Evolutionary conservation across 768 basidiomycete species (phyloP).

Genomic region (Terana coerulea): DNA sequence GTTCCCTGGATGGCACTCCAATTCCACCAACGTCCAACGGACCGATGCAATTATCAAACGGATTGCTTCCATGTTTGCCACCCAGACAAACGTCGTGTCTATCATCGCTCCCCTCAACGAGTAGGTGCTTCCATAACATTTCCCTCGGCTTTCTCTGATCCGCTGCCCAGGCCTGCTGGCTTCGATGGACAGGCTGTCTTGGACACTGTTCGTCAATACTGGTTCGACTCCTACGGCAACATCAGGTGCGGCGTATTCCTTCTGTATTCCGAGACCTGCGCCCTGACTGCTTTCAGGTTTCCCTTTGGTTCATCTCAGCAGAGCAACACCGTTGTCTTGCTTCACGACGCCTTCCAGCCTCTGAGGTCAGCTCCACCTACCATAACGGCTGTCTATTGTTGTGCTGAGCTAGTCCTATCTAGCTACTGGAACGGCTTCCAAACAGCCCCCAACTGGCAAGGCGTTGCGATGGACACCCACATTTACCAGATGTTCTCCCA

Average conservation of each 20-base stretch:
- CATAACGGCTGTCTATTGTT: not conserved
- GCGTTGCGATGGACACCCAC: slow-evolving; percentile 79
- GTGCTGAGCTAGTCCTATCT: not conserved
- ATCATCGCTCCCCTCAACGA: slow-evolving; percentile 79
- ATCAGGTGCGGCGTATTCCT: slow-evolving; percentile 46
- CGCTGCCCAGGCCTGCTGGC: slow-evolving; percentile 61
- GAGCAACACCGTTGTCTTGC: slow-evolving; percentile 58
- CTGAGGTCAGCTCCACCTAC: slow-evolving; percentile 29
- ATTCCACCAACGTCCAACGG: slow-evolving; percentile 60
- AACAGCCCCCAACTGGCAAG: slow-evolving; percentile 46
- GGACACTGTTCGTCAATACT: slow-evolving; percentile 53
- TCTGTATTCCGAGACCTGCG: not conserved
- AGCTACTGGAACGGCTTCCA: slow-evolving; percentile 67
- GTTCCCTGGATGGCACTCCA: slow-evolving; percentile 68
- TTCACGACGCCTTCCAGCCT: slow-evolving; percentile 80
- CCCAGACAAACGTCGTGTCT: slow-evolving; percentile 51
- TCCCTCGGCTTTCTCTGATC: slow-evolving; percentile 1
- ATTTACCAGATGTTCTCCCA: slow-evolving; percentile 73
- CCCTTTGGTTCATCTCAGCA: slow-evolving; percentile 40
- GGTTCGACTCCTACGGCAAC: slow-evolving; percentile 69
- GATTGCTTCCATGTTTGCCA: slow-evolving; percentile 57
- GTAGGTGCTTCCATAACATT: slow-evolving; percentile 33
- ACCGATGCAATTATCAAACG: slow-evolving; percentile 62
- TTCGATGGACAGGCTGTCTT: slow-evolving; percentile 52
- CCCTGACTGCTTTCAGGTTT: slow-evolving; percentile 30